Conservation (phyloP, 2,329 filamentous ascomycete genomes). For the Trichoderma breve region DNA sequence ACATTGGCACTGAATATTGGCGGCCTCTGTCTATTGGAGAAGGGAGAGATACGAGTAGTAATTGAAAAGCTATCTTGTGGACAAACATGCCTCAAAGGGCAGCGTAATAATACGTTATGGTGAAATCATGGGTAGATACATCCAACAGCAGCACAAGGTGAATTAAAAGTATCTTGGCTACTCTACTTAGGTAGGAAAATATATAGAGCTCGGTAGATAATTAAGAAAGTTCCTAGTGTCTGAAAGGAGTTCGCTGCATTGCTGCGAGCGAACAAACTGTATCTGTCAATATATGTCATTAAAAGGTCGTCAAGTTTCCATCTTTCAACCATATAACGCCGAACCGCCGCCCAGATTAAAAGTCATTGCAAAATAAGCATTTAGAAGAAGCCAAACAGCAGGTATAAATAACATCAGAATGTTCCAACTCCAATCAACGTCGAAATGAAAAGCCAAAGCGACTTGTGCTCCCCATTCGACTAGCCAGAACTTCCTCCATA, state of each 20-base stretch:
- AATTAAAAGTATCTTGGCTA: neutral
- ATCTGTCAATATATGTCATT: neutral
- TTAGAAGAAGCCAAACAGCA: neutral
- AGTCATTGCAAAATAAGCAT: neutral
- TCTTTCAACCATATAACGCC: neutral
- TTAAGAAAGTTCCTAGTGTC: neutral
- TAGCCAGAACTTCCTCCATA: conserved; percentile 73
- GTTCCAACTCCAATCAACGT: conserved; percentile 45
- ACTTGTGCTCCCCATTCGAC: conserved; percentile 39
- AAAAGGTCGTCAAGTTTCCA: neutral
- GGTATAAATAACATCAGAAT: neutral
- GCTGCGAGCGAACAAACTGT: neutral
- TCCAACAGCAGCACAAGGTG: neutral
- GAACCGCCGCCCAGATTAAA: neutral
- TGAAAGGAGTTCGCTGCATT: neutral
- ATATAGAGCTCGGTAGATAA: neutral
- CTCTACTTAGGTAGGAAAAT: neutral
- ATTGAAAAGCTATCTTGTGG: neutral
- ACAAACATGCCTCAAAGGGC: neutral
- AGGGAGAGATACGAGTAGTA: neutral
- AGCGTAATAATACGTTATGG: fast-evolving
- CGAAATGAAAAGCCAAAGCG: conserved; percentile 65
- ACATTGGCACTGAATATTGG: neutral
- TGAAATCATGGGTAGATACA: neutral
- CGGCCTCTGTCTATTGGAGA: no score